These are phyloP conservation scores for Cyberlindnera xishuangbannaensis DNA, from an alignment of 805 yeast species.

Conservation along the genomic window DNA sequence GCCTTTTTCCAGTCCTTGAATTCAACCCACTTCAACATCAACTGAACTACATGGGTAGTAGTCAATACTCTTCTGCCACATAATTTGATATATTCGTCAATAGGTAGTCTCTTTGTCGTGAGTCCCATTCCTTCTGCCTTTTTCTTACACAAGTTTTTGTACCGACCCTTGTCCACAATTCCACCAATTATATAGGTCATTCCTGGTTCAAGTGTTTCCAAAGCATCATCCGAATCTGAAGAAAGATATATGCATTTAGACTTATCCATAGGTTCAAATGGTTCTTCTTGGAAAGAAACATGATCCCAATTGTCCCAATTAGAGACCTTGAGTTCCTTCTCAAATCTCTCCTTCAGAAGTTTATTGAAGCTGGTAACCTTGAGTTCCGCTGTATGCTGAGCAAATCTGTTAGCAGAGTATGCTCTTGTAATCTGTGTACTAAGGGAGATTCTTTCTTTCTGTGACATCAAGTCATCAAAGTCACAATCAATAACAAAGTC, in stretches of 20 bases:
- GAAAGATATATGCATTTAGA: conserved; percentile 61
- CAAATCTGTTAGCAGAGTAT: conserved; percentile 70
- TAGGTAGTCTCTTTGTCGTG: conserved; percentile 74
- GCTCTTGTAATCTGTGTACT: conserved; percentile 77
- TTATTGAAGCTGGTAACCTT: conserved; percentile 61
- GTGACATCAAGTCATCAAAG: conserved; percentile 86
- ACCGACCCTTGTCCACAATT: conserved; percentile 91
- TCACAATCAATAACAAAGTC: conserved; percentile 77
- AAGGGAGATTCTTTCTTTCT: conserved; percentile 61
- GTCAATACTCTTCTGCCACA: conserved; percentile 88
- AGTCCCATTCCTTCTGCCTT: conserved; percentile 76
- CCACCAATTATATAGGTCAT: conserved; percentile 89
- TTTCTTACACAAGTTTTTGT: conserved; percentile 70
- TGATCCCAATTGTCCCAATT: conserved; percentile 66
- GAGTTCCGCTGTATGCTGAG: conserved; percentile 52
- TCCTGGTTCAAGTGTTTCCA: conserved; percentile 59
- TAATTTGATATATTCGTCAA: conserved; percentile 74
- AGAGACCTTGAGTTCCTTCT: conserved; percentile 44
- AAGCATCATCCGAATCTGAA: conserved; percentile 75
- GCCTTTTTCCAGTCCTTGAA: conserved; percentile 78
- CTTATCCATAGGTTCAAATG: conserved; percentile 27
- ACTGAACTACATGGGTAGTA: conserved; percentile 90
- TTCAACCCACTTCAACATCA: conserved; percentile 77
- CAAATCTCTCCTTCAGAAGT: conserved; percentile 62
- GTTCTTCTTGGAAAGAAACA: conserved; percentile 40